Evolutionary conservation across 2,329 filamentous ascomycete species (phyloP), one percentile per base, ranked within the genome.

Genomic region (Rugonectria rugulosa): DNA sequence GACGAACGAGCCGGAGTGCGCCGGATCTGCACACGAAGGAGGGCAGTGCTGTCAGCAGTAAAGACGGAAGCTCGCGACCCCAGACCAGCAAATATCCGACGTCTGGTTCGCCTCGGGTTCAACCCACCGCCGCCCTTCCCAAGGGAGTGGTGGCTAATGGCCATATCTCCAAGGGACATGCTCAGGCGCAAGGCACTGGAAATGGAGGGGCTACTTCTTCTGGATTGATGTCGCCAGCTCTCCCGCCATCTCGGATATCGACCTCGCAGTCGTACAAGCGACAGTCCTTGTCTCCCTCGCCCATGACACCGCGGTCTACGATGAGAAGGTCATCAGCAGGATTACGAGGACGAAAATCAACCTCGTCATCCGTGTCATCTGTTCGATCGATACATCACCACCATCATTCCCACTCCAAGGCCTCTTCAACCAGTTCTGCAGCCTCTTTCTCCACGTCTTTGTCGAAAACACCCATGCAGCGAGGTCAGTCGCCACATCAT

Each of bases 321-420:
- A 89, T 96, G 67, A 87, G 95, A 10, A 89, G 92, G 29, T 87
- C 91, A 3, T 96, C 92, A 5, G 86, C 83, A 37, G 93, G 94
- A 24, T 82, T 98, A 38, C 86, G 93, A 23, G 94, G 95, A 31
- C 87, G 95, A 57, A 98, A 98, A 72, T 98, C 94, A 1, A 99
- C 95, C 0, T 97, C 92, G 0, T 97, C 92, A 0, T 98, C 93
- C 0, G 88, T 99, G 14, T 97, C 92, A 1, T 97, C 92, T 0
- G 88, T 99, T 53, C 88, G 95, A 55, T 96, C 90, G 38, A 92
- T 98, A 69, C 92, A 94, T 67, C 91, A 93, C 63, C 89, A 92
- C 62, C 87, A 89, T 48, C 90, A 95, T 70, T 88, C 89, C 2
- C 94, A 97, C 72, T 97, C 92, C 19, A 98, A 98, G 74, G 92